These are phyloP conservation scores for Elaeagnus macrophylla DNA, from an alignment of 306 rosid species.

Conservation along the genomic window DNA sequence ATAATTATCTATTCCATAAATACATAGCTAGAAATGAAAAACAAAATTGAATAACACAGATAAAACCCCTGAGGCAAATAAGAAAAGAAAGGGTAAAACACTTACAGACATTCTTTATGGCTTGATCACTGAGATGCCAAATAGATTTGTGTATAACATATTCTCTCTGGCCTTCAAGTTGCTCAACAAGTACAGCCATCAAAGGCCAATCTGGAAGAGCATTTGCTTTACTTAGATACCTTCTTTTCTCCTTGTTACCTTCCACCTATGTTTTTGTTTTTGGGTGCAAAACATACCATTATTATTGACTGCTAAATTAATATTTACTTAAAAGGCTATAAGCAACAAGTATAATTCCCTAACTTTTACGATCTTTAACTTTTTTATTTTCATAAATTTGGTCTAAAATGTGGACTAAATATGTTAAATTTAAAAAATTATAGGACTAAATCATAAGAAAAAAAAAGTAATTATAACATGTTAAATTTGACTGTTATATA, in stretches of 20 bases:
- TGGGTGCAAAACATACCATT: not conserved
- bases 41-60: no score
- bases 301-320: not conserved
- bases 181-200: conserved; percentile 51
- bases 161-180: conserved; percentile 40
- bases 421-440: no score
- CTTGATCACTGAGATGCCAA: conserved; percentile 58
- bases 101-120: conserved; percentile 79
- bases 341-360: no score
- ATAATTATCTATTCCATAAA: not conserved
- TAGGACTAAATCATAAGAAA: no score
- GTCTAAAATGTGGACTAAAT: no score
- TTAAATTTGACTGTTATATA: no score
- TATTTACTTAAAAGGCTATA: not conserved
- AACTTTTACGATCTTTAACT: no score
- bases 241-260: conserved; percentile 33
- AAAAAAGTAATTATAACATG: no score
- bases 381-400: no score
- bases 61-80: no score
- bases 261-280: conserved; percentile 16
- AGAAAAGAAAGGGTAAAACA: not conserved
- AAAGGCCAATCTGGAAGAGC: conserved; percentile 53
- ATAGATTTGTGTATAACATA: conserved; percentile 34
- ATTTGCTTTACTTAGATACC: conserved; percentile 44
- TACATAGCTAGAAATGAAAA: not conserved